These are phyloP conservation scores for Lasiodiplodia sp. DNA, from an alignment of 2,329 filamentous ascomycete genomes.

Conservation along the genomic window DNA sequence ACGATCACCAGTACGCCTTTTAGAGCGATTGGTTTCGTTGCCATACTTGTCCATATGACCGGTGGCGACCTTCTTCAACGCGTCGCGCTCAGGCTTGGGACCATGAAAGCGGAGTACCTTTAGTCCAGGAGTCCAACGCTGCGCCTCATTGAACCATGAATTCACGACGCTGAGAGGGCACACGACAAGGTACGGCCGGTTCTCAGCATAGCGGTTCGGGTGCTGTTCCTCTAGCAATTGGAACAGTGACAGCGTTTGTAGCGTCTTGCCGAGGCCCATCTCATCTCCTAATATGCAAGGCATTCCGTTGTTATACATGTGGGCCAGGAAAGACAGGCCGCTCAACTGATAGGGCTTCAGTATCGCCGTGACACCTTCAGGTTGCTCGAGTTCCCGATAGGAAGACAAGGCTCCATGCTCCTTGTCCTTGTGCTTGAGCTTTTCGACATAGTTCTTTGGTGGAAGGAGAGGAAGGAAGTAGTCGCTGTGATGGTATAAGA, in stretches of 20 bases:
- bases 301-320: conserved; percentile 98
- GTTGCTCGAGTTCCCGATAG: conserved; percentile 55
- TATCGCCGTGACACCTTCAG: conserved; percentile 54
- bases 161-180: conserved; percentile 95
- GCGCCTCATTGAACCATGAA: conserved; percentile 97
- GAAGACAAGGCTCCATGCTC: conserved; percentile 41
- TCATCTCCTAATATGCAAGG: conserved; percentile 98
- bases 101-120: conserved; percentile 93
- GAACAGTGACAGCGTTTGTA: conserved; percentile 96
- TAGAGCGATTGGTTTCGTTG: conserved; percentile 71
- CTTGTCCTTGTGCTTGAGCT: conserved; percentile 39
- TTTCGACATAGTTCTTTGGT: conserved; percentile 51
- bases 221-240: conserved; percentile 97
- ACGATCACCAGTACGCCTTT: conserved; percentile 89
- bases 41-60: conserved; percentile 57
- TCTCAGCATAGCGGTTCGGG: conserved; percentile 64
- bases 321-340: conserved; percentile 98
- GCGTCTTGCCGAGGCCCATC: conserved; percentile 99
- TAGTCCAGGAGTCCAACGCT: conserved; percentile 93
- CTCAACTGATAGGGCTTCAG: conserved; percentile 98
- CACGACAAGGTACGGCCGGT: conserved; percentile 92
- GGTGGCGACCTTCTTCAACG: conserved; percentile 62
- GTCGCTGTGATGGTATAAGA: conserved; percentile 54
- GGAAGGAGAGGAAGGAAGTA: conserved; percentile 58
- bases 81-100: conserved; percentile 81